Conservation (phyloP, 192 early-diverging fungal genomes). For the Thoreauomyces humboldtii region DNA sequence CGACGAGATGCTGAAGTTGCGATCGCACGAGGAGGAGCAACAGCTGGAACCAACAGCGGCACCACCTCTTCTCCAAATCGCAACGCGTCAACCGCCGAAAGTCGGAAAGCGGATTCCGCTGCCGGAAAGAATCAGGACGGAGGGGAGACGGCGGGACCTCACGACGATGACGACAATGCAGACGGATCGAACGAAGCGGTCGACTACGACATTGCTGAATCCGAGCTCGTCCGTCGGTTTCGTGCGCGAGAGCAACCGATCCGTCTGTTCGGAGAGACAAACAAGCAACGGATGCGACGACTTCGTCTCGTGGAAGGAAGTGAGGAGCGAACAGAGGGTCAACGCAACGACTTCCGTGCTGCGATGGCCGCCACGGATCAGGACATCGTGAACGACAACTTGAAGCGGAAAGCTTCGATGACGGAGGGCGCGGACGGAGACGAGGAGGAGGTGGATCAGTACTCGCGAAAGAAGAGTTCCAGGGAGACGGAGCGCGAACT, state of each 20-base stretch:
- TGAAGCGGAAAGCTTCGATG: slow-evolving; percentile 47
- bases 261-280: slow-evolving; percentile 87
- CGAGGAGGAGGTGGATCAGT: slow-evolving; percentile 41
- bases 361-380: slow-evolving; percentile 80
- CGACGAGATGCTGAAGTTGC: slow-evolving; percentile 2
- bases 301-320: slow-evolving; percentile 76
- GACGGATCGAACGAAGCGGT: slow-evolving; percentile 23
- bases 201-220: slow-evolving; percentile 60
- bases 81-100: not conserved
- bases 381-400: slow-evolving; percentile 71
- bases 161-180: not conserved
- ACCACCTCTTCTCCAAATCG: no score
- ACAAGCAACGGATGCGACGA: slow-evolving; percentile 72
- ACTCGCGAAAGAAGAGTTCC: slow-evolving; percentile 46
- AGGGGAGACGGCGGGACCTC: not conserved
- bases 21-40: slow-evolving; percentile 11
- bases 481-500: slow-evolving; percentile 51
- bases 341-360: slow-evolving; percentile 88
- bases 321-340: slow-evolving; percentile 76
- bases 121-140: not conserved
- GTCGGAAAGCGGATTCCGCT: not conserved
- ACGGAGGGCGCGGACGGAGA: slow-evolving; percentile 44
- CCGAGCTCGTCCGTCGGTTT: slow-evolving; percentile 78
- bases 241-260: slow-evolving; percentile 87
- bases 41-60: not conserved